Conservation (phyloP, 371 early-diverging fungal species). For the Mortierella sp. region DNA sequence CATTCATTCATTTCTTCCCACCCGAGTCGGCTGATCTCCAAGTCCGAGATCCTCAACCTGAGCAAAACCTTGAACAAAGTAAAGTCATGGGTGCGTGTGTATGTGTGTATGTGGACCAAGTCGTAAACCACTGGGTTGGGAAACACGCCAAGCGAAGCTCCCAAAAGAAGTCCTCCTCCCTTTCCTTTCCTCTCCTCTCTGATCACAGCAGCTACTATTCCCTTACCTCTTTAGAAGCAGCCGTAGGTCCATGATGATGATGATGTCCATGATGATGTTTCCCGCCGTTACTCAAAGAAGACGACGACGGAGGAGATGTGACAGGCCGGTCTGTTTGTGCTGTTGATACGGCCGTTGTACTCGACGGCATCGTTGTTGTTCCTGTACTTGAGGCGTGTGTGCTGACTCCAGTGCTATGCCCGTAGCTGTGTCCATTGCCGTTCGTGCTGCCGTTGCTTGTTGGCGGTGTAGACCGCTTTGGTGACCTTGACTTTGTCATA, state of each 20-base stretch:
- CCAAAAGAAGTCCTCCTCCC: too few species aligned
- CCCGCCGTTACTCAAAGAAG: background rate
- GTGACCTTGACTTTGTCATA: constrained; percentile 53
- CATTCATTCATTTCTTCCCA: background rate
- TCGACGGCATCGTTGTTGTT: background rate
- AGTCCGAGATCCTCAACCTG: background rate
- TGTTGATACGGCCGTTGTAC: background rate
- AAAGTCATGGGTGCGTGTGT: too few species aligned
- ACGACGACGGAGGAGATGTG: background rate
- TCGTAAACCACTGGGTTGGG: background rate
- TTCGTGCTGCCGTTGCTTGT: constrained; percentile 13
- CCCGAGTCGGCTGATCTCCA: background rate
- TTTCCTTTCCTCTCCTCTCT: too few species aligned
- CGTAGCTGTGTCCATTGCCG: background rate
- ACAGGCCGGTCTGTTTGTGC: background rate
- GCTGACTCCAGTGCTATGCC: constrained; percentile 1
- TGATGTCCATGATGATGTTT: constrained; percentile 23
- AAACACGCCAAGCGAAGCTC: background rate
- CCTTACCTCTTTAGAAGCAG: constrained; percentile 43
- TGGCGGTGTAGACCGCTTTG: constrained; percentile 43
- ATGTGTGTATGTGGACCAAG: background rate
- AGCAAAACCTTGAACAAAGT: too few species aligned
- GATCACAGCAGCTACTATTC: background rate
- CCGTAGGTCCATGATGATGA: constrained; percentile 24
- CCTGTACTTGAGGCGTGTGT: background rate